Evolutionary conservation across 129 eudicot species (phyloP).

Genomic region (Tanacetum coccineum): DNA sequence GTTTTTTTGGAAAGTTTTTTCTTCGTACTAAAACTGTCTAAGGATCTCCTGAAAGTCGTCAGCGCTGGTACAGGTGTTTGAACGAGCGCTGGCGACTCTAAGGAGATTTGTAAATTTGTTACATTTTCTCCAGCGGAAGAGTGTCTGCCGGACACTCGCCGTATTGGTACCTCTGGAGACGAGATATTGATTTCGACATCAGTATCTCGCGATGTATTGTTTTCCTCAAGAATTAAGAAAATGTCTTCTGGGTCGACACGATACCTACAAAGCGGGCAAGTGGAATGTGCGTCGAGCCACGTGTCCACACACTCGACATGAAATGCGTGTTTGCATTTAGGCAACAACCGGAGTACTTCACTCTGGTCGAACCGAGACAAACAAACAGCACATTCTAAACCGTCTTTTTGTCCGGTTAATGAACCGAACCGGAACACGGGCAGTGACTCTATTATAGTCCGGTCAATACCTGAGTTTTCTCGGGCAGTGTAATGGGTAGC

Average conservation of each 20-base stretch:
- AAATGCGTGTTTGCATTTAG: slow-evolving; percentile 90
- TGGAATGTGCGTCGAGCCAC: slow-evolving; percentile 93
- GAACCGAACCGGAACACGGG: slow-evolving; percentile 80
- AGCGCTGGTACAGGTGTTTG: not conserved
- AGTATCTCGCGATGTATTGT: slow-evolving; percentile 19
- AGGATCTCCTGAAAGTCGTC: slow-evolving; percentile 26
- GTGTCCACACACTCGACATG: slow-evolving; percentile 91
- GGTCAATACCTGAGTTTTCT: slow-evolving; percentile 67
- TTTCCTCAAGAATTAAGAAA: slow-evolving; percentile 33
- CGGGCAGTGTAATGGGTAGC: slow-evolving; percentile 10
- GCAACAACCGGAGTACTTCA: slow-evolving; percentile 63
- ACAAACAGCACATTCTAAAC: slow-evolving; percentile 90
- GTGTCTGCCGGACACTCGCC: slow-evolving; percentile 64
- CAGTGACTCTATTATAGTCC: slow-evolving; percentile 55
- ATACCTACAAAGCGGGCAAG: slow-evolving; percentile 88
- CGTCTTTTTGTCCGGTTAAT: slow-evolving; percentile 67
- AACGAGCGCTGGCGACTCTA: slow-evolving; percentile 1
- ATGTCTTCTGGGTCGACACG: slow-evolving; percentile 86
- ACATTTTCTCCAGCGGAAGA: slow-evolving; percentile 61
- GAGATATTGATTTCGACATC: not conserved
- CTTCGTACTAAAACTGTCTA: slow-evolving; percentile 20
- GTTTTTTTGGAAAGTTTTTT: slow-evolving; percentile 15
- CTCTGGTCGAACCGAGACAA: slow-evolving; percentile 51
- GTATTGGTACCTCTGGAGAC: not conserved
- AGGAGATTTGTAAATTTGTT: slow-evolving; percentile 2